Evolutionary conservation across 805 yeast genomes (phyloP), one percentile per base, ranked within the genome.

Genomic region (Starmerella floricola): DNA sequence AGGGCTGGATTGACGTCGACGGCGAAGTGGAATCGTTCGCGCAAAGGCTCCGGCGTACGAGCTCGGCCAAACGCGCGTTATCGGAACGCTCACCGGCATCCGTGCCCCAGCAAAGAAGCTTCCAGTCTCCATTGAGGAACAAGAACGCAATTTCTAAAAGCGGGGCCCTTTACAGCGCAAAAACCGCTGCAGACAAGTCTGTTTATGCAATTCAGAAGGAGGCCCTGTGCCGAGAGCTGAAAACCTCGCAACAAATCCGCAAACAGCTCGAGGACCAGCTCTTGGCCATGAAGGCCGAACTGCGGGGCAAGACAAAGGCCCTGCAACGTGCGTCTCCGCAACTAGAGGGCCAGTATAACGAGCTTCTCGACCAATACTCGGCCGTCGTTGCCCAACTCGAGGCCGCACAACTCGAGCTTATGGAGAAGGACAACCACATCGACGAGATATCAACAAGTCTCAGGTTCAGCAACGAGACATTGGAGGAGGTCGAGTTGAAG

Each of bases 161-260:
- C 26, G 26, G 10, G 10, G 10, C 10, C 10, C 26, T 23, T 6
- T 23, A 23, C 26, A 6, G 26, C 8, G 30, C 30, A 24, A 6
- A 24, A 8, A n/a, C 35, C n/a, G 24, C 10, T 32, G 24, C 36
- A 10, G 8, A 5, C 24, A 33, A 33, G 15, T 33, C 36, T 15
- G 36, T 33, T 4, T 33, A 33, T 20, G 36, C 36, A 6, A 33
- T 33, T 4, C 36, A 33, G n/a, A 33, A 33, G 27, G 36, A 33
- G 17, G 36, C 36, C 6, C 24, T 33, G 12, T 20, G 26, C n/a
- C 24, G 36, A 6, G 36, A 33, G 16, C n/a, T 33, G 6, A 33
- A 33, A 4, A 20, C n/a, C 5, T 33, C 36, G 8, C 19, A n/a
- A 4, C 27, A 33, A 13, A 28, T 20, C 13, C 24, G 36, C 24